Percentiles rank a stretch among this genome's conserved stretches.
Evolutionary conservation across 2,329 filamentous ascomycete genomes (phyloP).

Genomic region (Emmonsiellopsis sp.): DNA sequence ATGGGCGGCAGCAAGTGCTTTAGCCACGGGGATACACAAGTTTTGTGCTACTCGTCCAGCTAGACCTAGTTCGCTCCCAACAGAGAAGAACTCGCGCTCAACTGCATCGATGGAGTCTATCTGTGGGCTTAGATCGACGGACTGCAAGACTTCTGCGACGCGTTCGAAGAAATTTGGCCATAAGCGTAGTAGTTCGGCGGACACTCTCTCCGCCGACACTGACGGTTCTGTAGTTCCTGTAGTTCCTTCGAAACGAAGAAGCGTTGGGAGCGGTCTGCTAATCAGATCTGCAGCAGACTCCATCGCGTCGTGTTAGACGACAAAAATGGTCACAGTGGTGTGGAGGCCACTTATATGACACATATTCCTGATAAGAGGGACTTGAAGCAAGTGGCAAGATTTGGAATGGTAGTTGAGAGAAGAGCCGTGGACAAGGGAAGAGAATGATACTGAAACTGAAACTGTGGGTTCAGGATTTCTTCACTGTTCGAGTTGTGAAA

Average conservation of each 20-base stretch:
- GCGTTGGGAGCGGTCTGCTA: not conserved
- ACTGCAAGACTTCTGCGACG: not conserved
- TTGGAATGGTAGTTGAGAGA: too few relatives aligned
- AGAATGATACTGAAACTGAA: too few relatives aligned
- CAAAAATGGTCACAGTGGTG: too few relatives aligned
- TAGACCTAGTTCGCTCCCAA: slow-evolving; percentile 2
- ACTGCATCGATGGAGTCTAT: not conserved
- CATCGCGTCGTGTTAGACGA: not conserved
- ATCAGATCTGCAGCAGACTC: not conserved
- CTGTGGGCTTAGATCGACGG: not conserved
- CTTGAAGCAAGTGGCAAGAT: too few relatives aligned
- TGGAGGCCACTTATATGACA: too few relatives aligned
- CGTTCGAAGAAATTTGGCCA: not conserved
- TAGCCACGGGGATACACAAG: slow-evolving; percentile 2
- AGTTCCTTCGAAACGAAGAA: not conserved
- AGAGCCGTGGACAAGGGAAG: too few relatives aligned
- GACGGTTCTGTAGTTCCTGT: not conserved
- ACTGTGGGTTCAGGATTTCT: too few relatives aligned
- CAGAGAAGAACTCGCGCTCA: not conserved
- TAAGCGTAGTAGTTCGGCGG: not conserved
- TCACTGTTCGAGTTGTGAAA: too few relatives aligned
- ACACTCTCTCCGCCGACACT: not conserved
- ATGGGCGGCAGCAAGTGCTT: not conserved
- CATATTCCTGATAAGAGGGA: too few relatives aligned
- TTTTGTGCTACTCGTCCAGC: slow-evolving; percentile 1